These are phyloP conservation scores for Clitopilus hobsonii DNA, from an alignment of 768 basidiomycete genomes.

Conservation along the genomic window DNA sequence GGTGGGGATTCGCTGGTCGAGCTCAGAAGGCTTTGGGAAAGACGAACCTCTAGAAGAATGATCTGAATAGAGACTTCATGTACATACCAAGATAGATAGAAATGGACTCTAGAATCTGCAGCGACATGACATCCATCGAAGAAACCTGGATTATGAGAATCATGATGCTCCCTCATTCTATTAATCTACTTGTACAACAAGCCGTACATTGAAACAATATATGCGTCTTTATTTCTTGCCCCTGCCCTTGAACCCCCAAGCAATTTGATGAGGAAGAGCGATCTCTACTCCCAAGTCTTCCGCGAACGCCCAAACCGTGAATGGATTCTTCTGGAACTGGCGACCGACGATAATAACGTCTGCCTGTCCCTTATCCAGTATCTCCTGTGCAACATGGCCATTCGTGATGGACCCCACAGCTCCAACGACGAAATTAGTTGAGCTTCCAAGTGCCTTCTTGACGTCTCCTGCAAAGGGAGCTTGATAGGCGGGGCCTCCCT, in stretches of 20 bases:
- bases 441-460: neutral
- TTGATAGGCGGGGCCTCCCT: neutral
- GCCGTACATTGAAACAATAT: neutral
- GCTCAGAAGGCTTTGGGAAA: slow-evolving; percentile 11
- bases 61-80: neutral
- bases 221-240: neutral
- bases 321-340: slow-evolving; percentile 55
- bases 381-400: slow-evolving; percentile 45
- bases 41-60: neutral
- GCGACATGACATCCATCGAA: no score
- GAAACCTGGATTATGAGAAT: no score
- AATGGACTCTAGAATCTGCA: no score
- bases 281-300: slow-evolving; percentile 46
- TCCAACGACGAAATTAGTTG: neutral
- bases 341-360: slow-evolving; percentile 52
- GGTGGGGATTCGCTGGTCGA: slow-evolving; percentile 46
- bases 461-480: neutral
- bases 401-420: slow-evolving; percentile 44
- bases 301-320: slow-evolving; percentile 41
- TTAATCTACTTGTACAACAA: neutral
- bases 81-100: neutral
- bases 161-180: no score
- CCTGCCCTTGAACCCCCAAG: slow-evolving; percentile 28
- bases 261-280: slow-evolving; percentile 43
- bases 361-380: slow-evolving; percentile 48